Evolutionary conservation across 1,139 yeast species (phyloP).

Genomic region (Lodderomyces beijingensis): DNA sequence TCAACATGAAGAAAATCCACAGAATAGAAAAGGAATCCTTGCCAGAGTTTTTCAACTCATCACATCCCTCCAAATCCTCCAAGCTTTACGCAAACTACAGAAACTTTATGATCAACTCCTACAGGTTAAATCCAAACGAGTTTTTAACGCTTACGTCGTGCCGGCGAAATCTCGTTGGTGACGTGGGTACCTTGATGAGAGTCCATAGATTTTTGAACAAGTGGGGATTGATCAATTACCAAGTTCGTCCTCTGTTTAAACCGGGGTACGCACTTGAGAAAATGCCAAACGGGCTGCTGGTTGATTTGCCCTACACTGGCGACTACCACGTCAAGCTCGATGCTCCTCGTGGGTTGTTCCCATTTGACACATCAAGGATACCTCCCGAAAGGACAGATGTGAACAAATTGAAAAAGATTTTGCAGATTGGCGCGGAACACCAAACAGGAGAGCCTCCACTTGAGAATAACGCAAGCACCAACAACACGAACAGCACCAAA

Average conservation of each 20-base stretch:
- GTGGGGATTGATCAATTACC: slow-evolving; percentile 97
- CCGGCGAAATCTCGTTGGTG: slow-evolving; percentile 92
- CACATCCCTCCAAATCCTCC: slow-evolving; percentile 82
- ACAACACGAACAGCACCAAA: background rate
- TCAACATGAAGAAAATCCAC: slow-evolving; percentile 68
- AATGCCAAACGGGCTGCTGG: slow-evolving; percentile 40
- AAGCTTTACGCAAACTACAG: slow-evolving; percentile 82
- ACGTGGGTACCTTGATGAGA: slow-evolving; percentile 89
- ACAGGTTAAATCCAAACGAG: slow-evolving; percentile 89
- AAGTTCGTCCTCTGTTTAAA: slow-evolving; percentile 66
- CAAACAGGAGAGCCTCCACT: background rate
- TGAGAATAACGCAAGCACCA: slow-evolving; percentile 9
- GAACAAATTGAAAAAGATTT: slow-evolving; percentile 45
- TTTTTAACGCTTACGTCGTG: slow-evolving; percentile 91
- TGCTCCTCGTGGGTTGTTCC: slow-evolving; percentile 92
- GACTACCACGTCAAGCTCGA: slow-evolving; percentile 70
- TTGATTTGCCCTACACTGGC: slow-evolving; percentile 59
- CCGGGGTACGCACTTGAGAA: slow-evolving; percentile 66
- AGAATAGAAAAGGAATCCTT: slow-evolving; percentile 63
- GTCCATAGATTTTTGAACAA: slow-evolving; percentile 84
- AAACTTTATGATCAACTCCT: slow-evolving; percentile 90
- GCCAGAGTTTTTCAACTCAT: slow-evolving; percentile 83
- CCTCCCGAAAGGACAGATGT: slow-evolving; percentile 54
- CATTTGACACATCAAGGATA: slow-evolving; percentile 75
- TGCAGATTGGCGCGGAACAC: slow-evolving; percentile 1